Evolutionary conservation across 257 asterid genomes (phyloP).

Genomic region (Nicotiana tomentosiformis): DNA sequence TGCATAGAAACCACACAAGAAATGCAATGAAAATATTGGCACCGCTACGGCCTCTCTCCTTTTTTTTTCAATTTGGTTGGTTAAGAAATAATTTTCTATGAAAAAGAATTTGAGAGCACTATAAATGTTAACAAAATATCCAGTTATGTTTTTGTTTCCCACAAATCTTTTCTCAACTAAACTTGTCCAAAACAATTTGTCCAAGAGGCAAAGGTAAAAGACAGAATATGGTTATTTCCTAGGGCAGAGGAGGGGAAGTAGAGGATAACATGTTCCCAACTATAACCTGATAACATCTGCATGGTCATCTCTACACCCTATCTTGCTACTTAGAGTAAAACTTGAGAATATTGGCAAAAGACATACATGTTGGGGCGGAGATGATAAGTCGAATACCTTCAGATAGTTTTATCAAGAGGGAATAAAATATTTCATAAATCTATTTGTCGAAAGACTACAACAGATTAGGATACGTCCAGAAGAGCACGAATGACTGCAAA

Average conservation of each 20-base stretch:
- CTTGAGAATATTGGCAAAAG: neutral
- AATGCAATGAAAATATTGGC: neutral
- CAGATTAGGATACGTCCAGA: constrained; percentile 91
- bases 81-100: neutral
- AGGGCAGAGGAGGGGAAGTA: neutral
- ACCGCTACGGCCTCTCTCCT: neutral
- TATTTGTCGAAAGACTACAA: neutral
- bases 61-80: neutral
- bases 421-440: neutral
- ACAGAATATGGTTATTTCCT: neutral
- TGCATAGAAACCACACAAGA: neutral
- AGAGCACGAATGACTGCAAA: constrained; percentile 95
- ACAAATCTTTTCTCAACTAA: neutral
- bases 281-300: neutral
- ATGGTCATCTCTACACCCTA: neutral
- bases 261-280: neutral
- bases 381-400: neutral
- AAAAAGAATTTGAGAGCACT: neutral
- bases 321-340: neutral
- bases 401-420: neutral
- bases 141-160: neutral
- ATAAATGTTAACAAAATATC: neutral
- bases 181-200: too few species aligned
- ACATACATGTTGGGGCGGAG: neutral
- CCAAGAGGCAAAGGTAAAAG: too few species aligned